Evolutionary conservation across 768 basidiomycete species (phyloP).

Genomic region (Ramaria sp.): DNA sequence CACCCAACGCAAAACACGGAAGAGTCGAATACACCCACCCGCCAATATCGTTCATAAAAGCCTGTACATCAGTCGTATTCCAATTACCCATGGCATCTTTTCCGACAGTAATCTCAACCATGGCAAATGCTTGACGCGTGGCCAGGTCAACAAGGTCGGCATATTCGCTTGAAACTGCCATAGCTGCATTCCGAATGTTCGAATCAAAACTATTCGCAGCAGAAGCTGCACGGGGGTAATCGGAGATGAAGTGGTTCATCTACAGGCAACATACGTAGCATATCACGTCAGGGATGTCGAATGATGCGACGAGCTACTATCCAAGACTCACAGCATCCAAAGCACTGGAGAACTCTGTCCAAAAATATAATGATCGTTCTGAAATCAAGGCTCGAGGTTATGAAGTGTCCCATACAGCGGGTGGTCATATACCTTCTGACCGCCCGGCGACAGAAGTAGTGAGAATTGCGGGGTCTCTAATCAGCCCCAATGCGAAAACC

Average conservation of each 20-base stretch:
- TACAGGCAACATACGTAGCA: not conserved
- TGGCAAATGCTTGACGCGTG: constrained; percentile 14
- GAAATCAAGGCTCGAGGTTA: not conserved
- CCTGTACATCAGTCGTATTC: constrained; percentile 8
- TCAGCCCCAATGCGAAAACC: constrained; percentile 7
- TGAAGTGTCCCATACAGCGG: not conserved
- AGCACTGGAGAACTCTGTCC: not conserved
- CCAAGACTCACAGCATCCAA: not conserved
- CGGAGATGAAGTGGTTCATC: constrained; percentile 5
- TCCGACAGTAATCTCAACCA: constrained; percentile 12
- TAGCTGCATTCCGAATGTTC: constrained; percentile 6
- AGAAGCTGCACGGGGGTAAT: constrained; percentile 1
- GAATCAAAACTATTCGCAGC: constrained; percentile 9
- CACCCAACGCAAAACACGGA: too few relatives aligned
- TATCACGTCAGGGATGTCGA: too few relatives aligned
- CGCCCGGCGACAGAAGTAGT: not conserved
- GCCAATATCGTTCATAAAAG: constrained; percentile 9
- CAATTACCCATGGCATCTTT: not conserved
- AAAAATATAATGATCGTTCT: constrained; percentile 3
- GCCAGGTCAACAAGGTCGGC: constrained; percentile 13
- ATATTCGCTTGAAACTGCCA: constrained; percentile 13
- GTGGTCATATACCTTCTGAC: not conserved
- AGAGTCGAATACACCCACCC: too few relatives aligned
- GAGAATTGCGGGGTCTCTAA: not conserved
- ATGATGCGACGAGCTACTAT: not conserved